These are phyloP conservation scores for Ophioceras dolichostomum DNA, from an alignment of 2,329 filamentous ascomycete species.

Conservation along the genomic window DNA sequence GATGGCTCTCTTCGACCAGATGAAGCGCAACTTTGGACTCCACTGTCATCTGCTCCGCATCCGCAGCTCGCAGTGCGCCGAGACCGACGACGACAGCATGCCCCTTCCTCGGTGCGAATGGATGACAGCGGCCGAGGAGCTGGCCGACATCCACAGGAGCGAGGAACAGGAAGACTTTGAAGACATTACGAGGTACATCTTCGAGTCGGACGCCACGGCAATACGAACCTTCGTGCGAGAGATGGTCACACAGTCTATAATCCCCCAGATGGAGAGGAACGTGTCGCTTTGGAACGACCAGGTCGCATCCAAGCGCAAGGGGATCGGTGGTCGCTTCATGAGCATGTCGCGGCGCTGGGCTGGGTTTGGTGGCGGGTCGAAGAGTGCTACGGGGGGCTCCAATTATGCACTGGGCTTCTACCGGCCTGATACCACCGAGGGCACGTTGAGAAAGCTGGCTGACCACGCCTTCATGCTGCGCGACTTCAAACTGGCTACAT, in stretches of 20 bases:
- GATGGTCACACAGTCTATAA: conserved; percentile 86
- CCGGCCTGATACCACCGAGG: conserved; percentile 70
- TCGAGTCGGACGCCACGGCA: conserved; percentile 82
- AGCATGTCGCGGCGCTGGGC: conserved; percentile 85
- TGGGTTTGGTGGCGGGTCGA: conserved; percentile 56
- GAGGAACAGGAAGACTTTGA: conserved; percentile 46
- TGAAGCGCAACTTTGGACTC: conserved; percentile 96
- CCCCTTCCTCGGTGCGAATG: conserved; percentile 74
- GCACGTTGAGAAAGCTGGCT: conserved; percentile 81
- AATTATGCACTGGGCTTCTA: conserved; percentile 88
- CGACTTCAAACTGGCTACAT: conserved; percentile 87
- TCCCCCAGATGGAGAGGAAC: conserved; percentile 92
- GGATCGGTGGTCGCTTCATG: conserved; percentile 87
- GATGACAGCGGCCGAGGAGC: conserved; percentile 78
- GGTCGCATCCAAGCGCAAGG: conserved; percentile 78
- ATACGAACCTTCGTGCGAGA: conserved; percentile 85
- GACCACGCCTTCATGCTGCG: conserved; percentile 96
- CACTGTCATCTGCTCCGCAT: conserved; percentile 88
- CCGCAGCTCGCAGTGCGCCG: conserved; percentile 70
- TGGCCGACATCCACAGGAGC: conserved; percentile 53
- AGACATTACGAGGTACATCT: conserved; percentile 66
- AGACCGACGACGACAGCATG: conserved; percentile 85
- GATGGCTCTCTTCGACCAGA: conserved; percentile 86
- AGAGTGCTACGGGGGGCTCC: conserved; percentile 32
- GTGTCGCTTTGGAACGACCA: conserved; percentile 95